phyloP scores from a whole-genome alignment of 768 basidiomycete species.

The Neoboletus brunneissimus region DNA sequence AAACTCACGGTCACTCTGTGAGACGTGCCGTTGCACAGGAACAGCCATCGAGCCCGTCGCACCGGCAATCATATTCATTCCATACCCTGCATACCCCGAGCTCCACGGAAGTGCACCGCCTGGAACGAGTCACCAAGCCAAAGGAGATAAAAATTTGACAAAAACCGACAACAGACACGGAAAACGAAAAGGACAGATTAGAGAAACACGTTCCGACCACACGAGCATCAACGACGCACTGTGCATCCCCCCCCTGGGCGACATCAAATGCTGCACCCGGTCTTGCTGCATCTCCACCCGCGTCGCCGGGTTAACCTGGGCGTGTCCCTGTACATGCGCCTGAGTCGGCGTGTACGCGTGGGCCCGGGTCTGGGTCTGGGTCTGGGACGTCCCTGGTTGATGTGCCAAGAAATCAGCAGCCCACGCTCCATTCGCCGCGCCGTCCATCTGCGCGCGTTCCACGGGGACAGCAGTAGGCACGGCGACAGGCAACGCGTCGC shows the following conservation, averaged over 20 bases:
- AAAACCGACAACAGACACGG: not conserved
- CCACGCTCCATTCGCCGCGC: constrained; percentile 42
- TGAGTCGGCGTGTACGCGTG: not conserved
- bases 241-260: constrained; percentile 7
- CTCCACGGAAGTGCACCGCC: constrained; percentile 41
- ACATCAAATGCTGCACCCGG: constrained; percentile 2
- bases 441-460: constrained; percentile 22
- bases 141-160: not conserved
- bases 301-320: not conserved
- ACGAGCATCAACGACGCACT: constrained; percentile 14
- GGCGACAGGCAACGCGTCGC: constrained; percentile 20
- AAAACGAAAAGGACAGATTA: not conserved
- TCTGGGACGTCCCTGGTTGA: constrained; percentile 24
- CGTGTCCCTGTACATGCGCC: constrained; percentile 10
- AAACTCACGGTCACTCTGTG: constrained; percentile 45
- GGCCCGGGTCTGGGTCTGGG: not conserved
- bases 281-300: constrained; percentile 15
- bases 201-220: not conserved
- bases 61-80: constrained; percentile 40
- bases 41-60: constrained; percentile 19
- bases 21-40: constrained; percentile 22
- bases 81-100: constrained; percentile 35
- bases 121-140: constrained; percentile 12
- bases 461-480: not conserved
- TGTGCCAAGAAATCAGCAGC: constrained; percentile 55